Base-by-base conservation (phyloP, 352 stramenopile genomes). In the Phytopythium vexans region DNA sequence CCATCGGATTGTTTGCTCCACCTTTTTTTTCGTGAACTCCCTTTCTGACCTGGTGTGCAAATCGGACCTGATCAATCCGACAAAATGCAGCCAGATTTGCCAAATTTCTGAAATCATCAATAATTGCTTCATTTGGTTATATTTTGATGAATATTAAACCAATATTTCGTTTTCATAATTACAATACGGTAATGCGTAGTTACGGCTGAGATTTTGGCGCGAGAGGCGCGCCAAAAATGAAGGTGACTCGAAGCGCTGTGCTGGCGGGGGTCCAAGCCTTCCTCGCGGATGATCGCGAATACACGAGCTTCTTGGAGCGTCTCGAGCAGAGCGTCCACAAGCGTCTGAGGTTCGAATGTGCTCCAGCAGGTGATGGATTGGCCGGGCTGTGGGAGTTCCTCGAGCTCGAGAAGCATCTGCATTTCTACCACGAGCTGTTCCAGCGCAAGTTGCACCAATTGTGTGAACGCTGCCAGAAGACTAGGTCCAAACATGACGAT, bases 261-360 rank as follows among this genome's bases (percentile, higher is more conserved):
- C 49, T 67, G 42, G 54, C 56, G 21, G 44, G 38, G 3, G 50
- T 72, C 3, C 54, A 52, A 16, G 52, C 56, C 33, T 66, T 70
- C 45, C 55, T 76, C 44, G 60, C 70, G 12, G 60, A 70, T 44
- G 67, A 76, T 42, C 43, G 37, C 14, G 48, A 54, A 8, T 76
- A 60, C 36, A 49, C 58, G 27, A 47, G 41, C n/a, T 70, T 72
- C 36, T 40, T 76, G 10, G 48, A 54, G 11, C 54, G 31, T 21
- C 12, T 69, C n/a, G 56, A 70, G 12, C 42, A 43, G 8, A 12
- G 54, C 2, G 21, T 70, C n/a, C 41, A 53, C 34, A 54, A 42
- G 12, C 71, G 52, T 21, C 37, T 76, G 36, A 56, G 63, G 1
- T 72, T 76, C 31, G 21, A 27, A 27, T 27, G 21, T 27, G 21